These are phyloP conservation scores for Calonectria leucothoes DNA, from an alignment of 2,329 filamentous ascomycete genomes.

Conservation along the genomic window DNA sequence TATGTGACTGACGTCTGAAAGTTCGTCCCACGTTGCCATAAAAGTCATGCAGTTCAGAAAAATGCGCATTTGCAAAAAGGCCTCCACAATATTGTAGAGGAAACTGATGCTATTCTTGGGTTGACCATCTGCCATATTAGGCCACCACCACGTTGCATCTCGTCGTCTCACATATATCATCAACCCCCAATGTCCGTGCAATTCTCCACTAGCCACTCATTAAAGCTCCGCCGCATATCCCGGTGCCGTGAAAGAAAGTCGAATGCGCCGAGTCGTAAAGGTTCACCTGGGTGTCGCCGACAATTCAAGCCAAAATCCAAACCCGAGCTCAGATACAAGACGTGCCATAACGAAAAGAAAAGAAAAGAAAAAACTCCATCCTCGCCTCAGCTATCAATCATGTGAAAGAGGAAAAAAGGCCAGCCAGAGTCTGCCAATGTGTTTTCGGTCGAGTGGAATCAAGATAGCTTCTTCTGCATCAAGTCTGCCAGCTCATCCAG, in stretches of 20 bases:
- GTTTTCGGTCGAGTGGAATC: constrained; percentile 7
- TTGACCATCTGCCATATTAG: neutral
- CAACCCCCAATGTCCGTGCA: neutral
- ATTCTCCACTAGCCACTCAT: neutral
- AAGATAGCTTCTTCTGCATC: constrained; percentile 52
- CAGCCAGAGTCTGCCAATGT: neutral
- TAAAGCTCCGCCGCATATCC: neutral
- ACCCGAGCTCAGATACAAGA: constrained; percentile 6
- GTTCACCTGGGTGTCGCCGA: constrained; percentile 3
- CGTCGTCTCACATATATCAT: neutral
- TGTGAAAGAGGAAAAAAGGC: neutral
- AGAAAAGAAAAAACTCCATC: constrained; percentile 11
- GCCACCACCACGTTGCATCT: too few relatives aligned
- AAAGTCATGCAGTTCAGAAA: neutral
- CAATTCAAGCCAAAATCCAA: neutral
- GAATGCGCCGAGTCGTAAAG: constrained; percentile 8
- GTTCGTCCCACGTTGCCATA: neutral
- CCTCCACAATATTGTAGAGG: neutral
- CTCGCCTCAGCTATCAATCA: neutral
- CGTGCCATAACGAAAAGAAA: neutral
- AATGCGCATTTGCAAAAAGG: neutral
- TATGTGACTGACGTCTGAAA: neutral
- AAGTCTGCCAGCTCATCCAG: constrained; percentile 82
- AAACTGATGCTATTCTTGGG: neutral
- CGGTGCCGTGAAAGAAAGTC: neutral